phyloP scores from a whole-genome alignment of 2,329 filamentous ascomycete species.

The Neofusicoccum sp. region DNA sequence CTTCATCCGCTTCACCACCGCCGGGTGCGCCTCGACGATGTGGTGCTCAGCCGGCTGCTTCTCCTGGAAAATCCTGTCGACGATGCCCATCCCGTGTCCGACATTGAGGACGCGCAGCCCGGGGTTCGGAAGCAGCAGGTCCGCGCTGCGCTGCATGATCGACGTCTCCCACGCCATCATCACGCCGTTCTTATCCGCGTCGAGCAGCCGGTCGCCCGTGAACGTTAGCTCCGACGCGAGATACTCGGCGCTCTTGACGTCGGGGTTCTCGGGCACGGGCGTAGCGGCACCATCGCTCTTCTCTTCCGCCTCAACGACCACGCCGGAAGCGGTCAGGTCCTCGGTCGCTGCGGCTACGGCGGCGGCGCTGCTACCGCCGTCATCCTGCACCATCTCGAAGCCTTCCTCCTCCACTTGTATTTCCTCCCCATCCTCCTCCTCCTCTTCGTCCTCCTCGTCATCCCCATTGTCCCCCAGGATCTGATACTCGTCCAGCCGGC shows the following conservation, averaged over 20 bases:
- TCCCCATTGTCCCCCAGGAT: conserved; percentile 63
- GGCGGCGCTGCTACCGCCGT: conserved; percentile 26
- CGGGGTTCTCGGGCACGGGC: conserved; percentile 36
- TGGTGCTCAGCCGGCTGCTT: conserved; percentile 49
- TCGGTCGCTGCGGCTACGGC: conserved; percentile 21
- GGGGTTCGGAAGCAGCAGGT: conserved; percentile 42
- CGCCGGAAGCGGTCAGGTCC: conserved; percentile 12
- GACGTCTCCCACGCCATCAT: conserved; percentile 59
- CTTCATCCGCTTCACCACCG: conserved; percentile 49
- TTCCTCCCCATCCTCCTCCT: conserved; percentile 28
- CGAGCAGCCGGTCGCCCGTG: conserved; percentile 49
- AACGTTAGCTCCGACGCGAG: conserved; percentile 53
- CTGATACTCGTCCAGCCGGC: conserved; percentile 80
- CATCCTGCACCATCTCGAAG: conserved; percentile 30
- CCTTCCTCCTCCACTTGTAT: conserved; percentile 25
- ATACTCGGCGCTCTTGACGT: conserved; percentile 35
- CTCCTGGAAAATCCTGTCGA: conserved; percentile 51
- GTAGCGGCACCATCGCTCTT: conserved; percentile 40
- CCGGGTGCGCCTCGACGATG: conserved; percentile 56
- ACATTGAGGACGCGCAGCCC: conserved; percentile 53
- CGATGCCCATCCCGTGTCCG: conserved; percentile 56
- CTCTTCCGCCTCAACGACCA: conserved; percentile 12
- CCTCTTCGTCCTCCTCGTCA: conserved; percentile 49
- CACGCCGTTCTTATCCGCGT: conserved; percentile 53
- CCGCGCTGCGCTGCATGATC: conserved; percentile 51